Conservation (phyloP, 306 rosid genomes). For the Inga leiocalycina region DNA sequence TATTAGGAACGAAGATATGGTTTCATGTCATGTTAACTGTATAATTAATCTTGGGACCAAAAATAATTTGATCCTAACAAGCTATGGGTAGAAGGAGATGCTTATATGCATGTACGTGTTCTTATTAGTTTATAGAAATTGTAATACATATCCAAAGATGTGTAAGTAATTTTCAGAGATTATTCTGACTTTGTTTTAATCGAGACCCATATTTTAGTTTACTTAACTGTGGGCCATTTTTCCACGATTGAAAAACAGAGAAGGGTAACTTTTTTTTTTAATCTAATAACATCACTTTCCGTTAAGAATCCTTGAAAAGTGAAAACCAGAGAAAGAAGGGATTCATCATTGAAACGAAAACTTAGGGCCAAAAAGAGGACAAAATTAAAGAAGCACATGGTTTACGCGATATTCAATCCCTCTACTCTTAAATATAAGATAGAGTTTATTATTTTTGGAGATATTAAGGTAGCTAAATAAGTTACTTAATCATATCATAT, state of each 20-base stretch:
- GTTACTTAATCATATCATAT: no score
- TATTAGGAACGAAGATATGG: no score
- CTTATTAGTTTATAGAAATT: no score
- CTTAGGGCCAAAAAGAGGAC: not conserved
- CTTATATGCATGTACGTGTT: no score
- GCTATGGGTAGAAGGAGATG: no score
- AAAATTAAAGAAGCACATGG: not conserved
- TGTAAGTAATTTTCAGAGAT: no score
- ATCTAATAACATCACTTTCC: not conserved
- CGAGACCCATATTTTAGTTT: not conserved
- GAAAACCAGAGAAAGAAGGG: not conserved
- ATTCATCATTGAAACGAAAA: not conserved
- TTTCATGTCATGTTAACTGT: no score
- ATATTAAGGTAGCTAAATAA: no score
- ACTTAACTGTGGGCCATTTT: not conserved
- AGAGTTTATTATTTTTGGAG: rapidly evolving
- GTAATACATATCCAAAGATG: not conserved
- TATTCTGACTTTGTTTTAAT: not conserved
- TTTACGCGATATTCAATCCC: no score
- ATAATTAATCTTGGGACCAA: no score
- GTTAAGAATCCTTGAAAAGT: not conserved
- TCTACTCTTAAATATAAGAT: rapidly evolving
- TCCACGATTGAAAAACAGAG: not conserved
- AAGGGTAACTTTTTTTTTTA: not conserved
- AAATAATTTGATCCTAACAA: no score